A percentile compares a stretch with the other conserved stretches of the same genome.
Evolutionary conservation across 108 stramenopile genomes (phyloP).

Genomic region (Aureococcus anophagefferens): DNA sequence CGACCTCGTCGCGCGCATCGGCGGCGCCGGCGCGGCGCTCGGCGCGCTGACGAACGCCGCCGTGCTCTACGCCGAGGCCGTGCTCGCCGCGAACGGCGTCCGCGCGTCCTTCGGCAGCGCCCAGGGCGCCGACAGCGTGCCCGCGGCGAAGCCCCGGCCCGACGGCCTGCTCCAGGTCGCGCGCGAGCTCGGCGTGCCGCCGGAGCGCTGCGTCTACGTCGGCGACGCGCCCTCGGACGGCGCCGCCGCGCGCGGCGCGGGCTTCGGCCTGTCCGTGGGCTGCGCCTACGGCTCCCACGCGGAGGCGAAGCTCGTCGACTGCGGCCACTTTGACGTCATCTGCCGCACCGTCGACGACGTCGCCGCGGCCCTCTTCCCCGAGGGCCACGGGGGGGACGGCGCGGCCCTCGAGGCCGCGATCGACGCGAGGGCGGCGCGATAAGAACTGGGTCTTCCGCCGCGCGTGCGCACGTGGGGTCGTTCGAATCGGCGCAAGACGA

Average conservation of each 20-base stretch:
- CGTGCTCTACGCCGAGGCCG: slow-evolving; percentile 5
- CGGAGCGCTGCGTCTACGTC: slow-evolving; percentile 1
- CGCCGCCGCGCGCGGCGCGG: slow-evolving; percentile 1
- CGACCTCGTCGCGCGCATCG: not conserved
- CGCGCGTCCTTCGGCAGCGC: not conserved
- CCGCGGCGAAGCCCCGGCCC: slow-evolving; percentile 1
- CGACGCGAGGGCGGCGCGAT: too few relatives aligned
- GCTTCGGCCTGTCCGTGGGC: not conserved
- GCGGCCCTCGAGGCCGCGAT: too few relatives aligned
- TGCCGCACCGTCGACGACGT: not conserved
- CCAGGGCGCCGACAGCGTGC: slow-evolving; percentile 11
- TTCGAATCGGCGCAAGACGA: too few relatives aligned
- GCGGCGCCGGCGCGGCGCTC: not conserved
- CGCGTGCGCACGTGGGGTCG: too few relatives aligned
- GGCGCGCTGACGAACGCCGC: slow-evolving; percentile 8
- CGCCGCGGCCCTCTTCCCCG: not conserved
- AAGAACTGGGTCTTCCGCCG: too few relatives aligned
- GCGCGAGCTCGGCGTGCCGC: not conserved
- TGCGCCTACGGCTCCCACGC: not conserved
- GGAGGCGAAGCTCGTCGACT: not conserved
- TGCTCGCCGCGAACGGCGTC: not conserved
- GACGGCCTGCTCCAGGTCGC: slow-evolving; percentile 3
- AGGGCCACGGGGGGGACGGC: too few relatives aligned
- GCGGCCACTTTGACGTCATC: not conserved
- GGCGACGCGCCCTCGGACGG: slow-evolving; percentile 9